Evolutionary conservation across 805 yeast genomes (phyloP).

Genomic region (Metschnikowia picachoensis): DNA sequence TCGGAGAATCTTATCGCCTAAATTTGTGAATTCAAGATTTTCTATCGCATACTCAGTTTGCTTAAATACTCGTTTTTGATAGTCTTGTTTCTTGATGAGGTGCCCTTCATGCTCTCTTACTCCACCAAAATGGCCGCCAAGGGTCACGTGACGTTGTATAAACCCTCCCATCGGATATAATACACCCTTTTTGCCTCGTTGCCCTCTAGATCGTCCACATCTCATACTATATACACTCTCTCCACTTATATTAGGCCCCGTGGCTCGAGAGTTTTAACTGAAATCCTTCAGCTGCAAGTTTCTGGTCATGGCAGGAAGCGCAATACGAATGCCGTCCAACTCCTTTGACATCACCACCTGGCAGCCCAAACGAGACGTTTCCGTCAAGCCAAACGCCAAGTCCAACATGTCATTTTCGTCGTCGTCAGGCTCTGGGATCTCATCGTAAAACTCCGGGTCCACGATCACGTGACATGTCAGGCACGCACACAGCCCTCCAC

Average conservation of each 20-base stretch:
- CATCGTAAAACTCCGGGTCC: constrained; percentile 91
- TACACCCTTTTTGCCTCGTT: not conserved
- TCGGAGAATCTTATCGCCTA: too few species aligned
- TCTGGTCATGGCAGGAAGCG: constrained; percentile 96
- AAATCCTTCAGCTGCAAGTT: constrained; percentile 84
- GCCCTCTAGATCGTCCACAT: not conserved
- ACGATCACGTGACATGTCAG: constrained; percentile 96
- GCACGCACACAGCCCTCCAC: constrained; percentile 99
- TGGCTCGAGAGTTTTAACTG: constrained; percentile 29
- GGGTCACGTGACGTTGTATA: too few species aligned
- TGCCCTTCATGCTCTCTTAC: too few species aligned
- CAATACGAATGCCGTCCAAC: constrained; percentile 89
- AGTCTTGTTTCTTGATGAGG: too few species aligned
- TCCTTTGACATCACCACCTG: constrained; percentile 87
- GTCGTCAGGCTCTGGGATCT: constrained; percentile 90
- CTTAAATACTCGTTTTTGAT: too few species aligned
- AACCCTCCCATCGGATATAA: not conserved
- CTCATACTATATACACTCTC: not conserved
- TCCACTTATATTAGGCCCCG: not conserved
- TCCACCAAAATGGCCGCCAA: too few species aligned
- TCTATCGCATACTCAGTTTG: too few species aligned
- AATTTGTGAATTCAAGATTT: too few species aligned
- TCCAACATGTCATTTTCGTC: constrained; percentile 99
- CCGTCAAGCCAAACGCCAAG: constrained; percentile 94
- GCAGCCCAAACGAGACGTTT: constrained; percentile 94